Conservation (phyloP, 179 eudicot genomes). For the Heliamphora pulchella region DNA sequence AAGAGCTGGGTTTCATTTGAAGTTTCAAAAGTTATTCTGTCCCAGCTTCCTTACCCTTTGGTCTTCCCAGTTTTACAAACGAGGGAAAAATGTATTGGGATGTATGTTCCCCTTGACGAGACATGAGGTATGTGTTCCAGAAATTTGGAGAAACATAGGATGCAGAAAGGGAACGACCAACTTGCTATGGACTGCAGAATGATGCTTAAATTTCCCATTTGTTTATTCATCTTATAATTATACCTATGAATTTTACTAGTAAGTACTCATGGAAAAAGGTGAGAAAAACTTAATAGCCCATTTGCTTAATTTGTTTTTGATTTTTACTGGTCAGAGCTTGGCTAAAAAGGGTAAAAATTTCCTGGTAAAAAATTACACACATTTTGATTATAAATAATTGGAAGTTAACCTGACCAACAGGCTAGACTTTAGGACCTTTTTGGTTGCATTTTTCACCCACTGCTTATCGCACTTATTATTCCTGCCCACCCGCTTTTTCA, state of each 20-base stretch:
- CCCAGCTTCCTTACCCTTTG: not conserved
- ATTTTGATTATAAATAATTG: not conserved
- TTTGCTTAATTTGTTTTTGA: not conserved
- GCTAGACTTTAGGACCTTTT: not conserved
- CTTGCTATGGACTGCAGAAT: not conserved
- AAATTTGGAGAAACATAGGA: conserved; percentile 7
- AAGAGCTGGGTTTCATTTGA: not conserved
- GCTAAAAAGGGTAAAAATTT: too few relatives aligned
- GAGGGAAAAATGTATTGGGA: not conserved
- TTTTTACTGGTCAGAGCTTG: not conserved
- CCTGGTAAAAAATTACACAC: not conserved
- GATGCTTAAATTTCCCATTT: too few relatives aligned
- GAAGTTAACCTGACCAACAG: not conserved
- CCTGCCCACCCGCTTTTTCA: too few relatives aligned
- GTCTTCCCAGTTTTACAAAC: not conserved
- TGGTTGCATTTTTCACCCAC: not conserved
- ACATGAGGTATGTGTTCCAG: not conserved
- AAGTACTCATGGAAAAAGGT: not conserved
- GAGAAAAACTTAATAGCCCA: not conserved
- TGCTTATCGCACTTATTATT: too few relatives aligned
- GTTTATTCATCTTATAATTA: conserved; percentile 3
- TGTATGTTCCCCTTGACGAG: not conserved
- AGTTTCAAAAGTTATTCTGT: not conserved
- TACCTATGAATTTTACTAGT: not conserved
- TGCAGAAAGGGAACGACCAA: not conserved